Evolutionary conservation across 2,329 filamentous ascomycete genomes (phyloP), one percentile per base, ranked within the genome.

Genomic region (Diaporthe nobilis): DNA sequence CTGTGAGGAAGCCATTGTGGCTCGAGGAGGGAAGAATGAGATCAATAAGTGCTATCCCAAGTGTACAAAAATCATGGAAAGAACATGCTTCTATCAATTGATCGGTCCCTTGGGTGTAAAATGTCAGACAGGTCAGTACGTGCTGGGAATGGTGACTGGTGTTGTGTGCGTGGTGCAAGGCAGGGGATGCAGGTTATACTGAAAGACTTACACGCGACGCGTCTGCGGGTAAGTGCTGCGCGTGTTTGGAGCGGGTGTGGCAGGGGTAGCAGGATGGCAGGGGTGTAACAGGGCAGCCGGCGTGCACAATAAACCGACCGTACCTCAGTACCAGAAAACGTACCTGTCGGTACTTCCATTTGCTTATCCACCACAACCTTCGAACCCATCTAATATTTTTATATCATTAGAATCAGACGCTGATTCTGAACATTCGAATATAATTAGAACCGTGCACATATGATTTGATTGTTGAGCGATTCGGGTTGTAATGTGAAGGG

Each of bases 1-100:
- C 80, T 85, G 83, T 76, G 86, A 82, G 49, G 88, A 87, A 81
- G 88, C 84, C 89, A 91, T 91, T 81, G 78, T 79, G 78, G 75
- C 67, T 47, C 71, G 73, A 53, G 70, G 57, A 31, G 37, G 39
- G 49, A 47, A 42, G 8, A 57, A 39, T 22, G 39, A 31, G 55
- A 53, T 42, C 70, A 75, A 58, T 55, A 53, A 22, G 49, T 39
- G n/a, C 58, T 28, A 22, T 28, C 17, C 17, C 39, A 61, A 47
- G 15, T 31, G 37, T 42, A 6, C 4, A 25, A 44, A 72, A 67
- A 55, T 55, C 55, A 70, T 76, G 34, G 13, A 28, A 55, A 55
- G 61, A 61, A 60, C 53, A 75, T 72, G 13, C 7, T 60, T 53
- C 25, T 49, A 44, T 60, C 44, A 68, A 47, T 75, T 75, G 34